phyloP scores from a whole-genome alignment of 306 rosid genomes.

The Cicer pinnatifidum region DNA sequence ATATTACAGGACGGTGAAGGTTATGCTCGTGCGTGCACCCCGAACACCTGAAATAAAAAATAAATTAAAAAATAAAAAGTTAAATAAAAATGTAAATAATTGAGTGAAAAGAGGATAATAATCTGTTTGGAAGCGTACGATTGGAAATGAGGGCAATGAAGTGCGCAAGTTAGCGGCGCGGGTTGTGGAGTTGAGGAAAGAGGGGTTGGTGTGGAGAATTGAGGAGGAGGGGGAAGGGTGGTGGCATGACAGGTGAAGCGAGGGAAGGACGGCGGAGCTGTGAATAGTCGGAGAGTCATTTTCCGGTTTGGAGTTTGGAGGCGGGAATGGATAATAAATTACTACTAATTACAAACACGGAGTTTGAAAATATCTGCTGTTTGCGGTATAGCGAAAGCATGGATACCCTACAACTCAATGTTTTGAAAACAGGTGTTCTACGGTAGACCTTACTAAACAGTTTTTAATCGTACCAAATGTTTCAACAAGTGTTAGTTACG shows the following conservation, averaged over 20 bases:
- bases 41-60: constrained; percentile 65
- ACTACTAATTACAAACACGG: too few relatives aligned
- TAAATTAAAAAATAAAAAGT: background rate
- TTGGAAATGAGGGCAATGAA: constrained; percentile 84
- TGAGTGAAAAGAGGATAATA: constrained; percentile 6
- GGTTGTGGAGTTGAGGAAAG: constrained; percentile 51
- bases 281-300: constrained; percentile 59
- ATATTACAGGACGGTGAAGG: constrained; percentile 78
- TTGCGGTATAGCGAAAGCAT: too few relatives aligned
- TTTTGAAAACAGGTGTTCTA: too few relatives aligned
- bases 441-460: too few relatives aligned
- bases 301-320: constrained; percentile 27
- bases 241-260: constrained; percentile 61
- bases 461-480: too few relatives aligned
- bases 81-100: background rate
- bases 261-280: constrained; percentile 55
- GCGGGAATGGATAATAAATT: constrained; percentile 64
- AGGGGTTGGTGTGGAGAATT: constrained; percentile 45
- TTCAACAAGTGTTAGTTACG: too few relatives aligned
- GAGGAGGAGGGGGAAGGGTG: constrained; percentile 45
- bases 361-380: background rate
- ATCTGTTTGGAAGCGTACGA: constrained; percentile 54
- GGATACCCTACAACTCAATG: too few relatives aligned
- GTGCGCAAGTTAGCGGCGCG: constrained; percentile 68
- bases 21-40: constrained; percentile 88